These are phyloP conservation scores for Pseudocercospora ulei DNA, from an alignment of 2,329 filamentous ascomycete genomes.

Conservation along the genomic window DNA sequence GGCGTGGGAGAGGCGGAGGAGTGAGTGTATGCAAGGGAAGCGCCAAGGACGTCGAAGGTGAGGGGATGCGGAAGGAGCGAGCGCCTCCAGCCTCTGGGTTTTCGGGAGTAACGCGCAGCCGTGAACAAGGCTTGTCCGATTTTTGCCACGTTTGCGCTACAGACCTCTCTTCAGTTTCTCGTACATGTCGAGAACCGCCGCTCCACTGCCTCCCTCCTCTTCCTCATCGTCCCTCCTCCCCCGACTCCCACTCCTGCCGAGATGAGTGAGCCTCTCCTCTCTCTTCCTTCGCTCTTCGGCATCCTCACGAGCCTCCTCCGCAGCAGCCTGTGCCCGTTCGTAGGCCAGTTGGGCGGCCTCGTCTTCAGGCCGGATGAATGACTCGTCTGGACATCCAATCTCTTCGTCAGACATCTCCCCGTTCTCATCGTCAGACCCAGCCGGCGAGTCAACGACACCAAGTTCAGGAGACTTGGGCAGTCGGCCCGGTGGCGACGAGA, in stretches of 20 bases:
- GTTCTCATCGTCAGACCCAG: constrained; percentile 23
- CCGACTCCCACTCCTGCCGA: constrained; percentile 21
- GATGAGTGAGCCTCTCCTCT: constrained; percentile 16
- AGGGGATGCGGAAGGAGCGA: no score
- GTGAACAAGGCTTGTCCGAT: background rate
- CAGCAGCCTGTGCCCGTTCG: constrained; percentile 30
- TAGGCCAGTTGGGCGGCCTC: constrained; percentile 32
- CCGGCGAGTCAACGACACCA: constrained; percentile 27
- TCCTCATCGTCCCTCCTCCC: constrained; percentile 24
- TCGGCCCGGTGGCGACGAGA: constrained; percentile 43
- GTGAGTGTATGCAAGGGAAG: no score
- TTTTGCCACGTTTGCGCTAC: constrained; percentile 1
- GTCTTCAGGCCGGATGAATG: constrained; percentile 30
- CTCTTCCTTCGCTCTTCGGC: constrained; percentile 28
- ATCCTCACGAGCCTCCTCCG: constrained; percentile 30
- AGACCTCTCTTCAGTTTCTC: constrained; percentile 32
- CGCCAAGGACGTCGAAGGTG: no score
- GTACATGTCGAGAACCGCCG: constrained; percentile 31
- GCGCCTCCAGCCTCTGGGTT: no score
- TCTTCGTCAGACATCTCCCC: constrained; percentile 27
- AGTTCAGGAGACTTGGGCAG: constrained; percentile 33
- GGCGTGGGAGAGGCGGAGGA: no score
- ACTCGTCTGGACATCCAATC: constrained; percentile 15
- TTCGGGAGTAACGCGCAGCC: background rate
- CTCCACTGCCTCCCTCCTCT: constrained; percentile 25